A percentile compares a stretch with the other conserved stretches of the same genome.
phyloP scores from a whole-genome alignment of 371 early-diverging fungal genomes.

The Actinomortierella wolfii region DNA sequence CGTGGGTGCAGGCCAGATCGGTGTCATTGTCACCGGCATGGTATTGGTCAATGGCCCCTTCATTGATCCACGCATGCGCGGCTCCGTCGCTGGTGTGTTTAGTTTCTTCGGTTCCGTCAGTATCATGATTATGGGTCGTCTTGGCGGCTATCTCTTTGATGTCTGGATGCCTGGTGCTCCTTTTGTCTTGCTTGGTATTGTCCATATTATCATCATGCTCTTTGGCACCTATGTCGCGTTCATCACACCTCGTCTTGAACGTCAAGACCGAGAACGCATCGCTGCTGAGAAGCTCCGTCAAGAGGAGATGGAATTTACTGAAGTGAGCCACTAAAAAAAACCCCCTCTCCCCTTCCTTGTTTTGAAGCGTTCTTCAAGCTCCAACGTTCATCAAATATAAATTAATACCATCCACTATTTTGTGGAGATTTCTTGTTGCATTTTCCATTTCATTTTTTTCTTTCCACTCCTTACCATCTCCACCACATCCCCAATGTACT shows the following conservation, averaged over 20 bases:
- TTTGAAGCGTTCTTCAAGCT: no score
- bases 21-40: conserved; percentile 76
- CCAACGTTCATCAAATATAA: no score
- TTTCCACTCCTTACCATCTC: no score
- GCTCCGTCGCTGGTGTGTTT: conserved; percentile 73
- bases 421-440: no score
- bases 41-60: conserved; percentile 62
- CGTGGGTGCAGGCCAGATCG: conserved; percentile 76
- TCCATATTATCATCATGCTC: conserved; percentile 30
- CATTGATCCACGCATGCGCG: conserved; percentile 59
- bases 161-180: conserved; percentile 51
- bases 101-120: conserved; percentile 71
- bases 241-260: conserved; percentile 27
- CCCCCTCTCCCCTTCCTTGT: conserved; percentile 5
- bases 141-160: conserved; percentile 55
- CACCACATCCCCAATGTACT: no score
- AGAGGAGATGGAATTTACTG: neutral
- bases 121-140: conserved; percentile 53
- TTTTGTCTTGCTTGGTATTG: conserved; percentile 51
- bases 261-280: conserved; percentile 6
- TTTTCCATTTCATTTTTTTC: no score
- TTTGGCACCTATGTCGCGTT: conserved; percentile 34
- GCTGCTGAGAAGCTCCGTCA: neutral
- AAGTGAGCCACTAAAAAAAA: neutral
- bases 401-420: no score